phyloP scores from a whole-genome alignment of 2,329 filamentous ascomycete genomes.

The Hirsutella rhossiliensis region DNA sequence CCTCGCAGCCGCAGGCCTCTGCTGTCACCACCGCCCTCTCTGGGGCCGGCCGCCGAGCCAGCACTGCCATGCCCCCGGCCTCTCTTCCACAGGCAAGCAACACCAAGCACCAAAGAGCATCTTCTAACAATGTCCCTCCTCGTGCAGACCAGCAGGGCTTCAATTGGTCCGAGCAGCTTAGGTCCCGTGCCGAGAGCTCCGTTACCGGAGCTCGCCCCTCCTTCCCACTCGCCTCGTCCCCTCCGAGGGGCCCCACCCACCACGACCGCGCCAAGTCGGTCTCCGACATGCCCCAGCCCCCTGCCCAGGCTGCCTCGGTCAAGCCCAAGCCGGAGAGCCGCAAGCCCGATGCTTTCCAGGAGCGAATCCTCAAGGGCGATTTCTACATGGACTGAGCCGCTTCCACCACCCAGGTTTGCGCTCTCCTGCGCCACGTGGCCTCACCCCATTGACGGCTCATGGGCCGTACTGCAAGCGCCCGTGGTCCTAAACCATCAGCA shows the following conservation, averaged over 20 bases:
- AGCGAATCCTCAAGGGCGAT: constrained; percentile 93
- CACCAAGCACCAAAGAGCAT: constrained; percentile 40
- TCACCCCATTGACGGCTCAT: too few species aligned
- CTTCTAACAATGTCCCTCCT: constrained; percentile 51
- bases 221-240: constrained; percentile 43
- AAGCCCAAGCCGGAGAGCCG: constrained; percentile 37
- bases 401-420: background rate
- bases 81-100: constrained; percentile 44
- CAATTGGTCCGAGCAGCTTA: constrained; percentile 95
- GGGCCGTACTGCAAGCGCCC: too few species aligned
- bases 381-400: constrained; percentile 80
- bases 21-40: constrained; percentile 21
- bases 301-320: constrained; percentile 33
- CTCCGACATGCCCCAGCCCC: constrained; percentile 48
- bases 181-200: constrained; percentile 77
- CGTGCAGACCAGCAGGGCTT: constrained; percentile 74
- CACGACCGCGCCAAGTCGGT: constrained; percentile 63
- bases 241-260: constrained; percentile 20
- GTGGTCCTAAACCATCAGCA: too few species aligned
- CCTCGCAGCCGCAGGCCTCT: constrained; percentile 15
- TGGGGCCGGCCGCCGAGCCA: constrained; percentile 23
- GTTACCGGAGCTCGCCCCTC: constrained; percentile 44
- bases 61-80: constrained; percentile 17
- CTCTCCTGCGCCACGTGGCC: too few species aligned
- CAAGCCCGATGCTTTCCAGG: constrained; percentile 90